These are phyloP conservation scores for Pseudofabraea citricarpa DNA, from an alignment of 2,329 filamentous ascomycete species.

Conservation along the genomic window DNA sequence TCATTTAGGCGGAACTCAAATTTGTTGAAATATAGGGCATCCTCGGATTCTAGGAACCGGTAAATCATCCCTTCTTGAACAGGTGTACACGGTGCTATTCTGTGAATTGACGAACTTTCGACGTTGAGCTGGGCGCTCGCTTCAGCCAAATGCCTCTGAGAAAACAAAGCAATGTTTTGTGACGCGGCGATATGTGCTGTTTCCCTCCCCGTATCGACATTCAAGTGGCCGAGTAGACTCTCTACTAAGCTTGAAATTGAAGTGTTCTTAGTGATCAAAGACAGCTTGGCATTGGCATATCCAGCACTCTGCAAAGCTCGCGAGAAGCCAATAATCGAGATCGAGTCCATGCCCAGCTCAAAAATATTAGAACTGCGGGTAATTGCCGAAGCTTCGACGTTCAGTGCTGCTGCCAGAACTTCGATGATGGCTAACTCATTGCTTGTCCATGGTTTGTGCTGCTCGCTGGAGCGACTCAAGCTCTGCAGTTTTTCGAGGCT, in stretches of 20 bases:
- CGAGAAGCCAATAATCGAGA: conserved; percentile 71
- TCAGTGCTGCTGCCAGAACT: conserved; percentile 40
- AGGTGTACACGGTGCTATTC: conserved; percentile 76
- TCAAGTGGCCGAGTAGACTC: conserved; percentile 19
- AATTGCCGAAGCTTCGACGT: conserved; percentile 31
- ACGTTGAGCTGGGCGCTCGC: conserved; percentile 45
- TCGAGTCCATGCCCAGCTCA: conserved; percentile 83
- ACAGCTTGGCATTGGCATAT: conserved; percentile 55
- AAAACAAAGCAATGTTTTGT: conserved; percentile 34
- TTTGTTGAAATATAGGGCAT: conserved; percentile 68
- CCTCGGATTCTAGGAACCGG: conserved; percentile 52
- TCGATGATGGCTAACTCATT: conserved; percentile 44
- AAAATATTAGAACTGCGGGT: conserved; percentile 66
- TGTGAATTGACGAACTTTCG: conserved; percentile 54
- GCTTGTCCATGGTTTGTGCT: conserved; percentile 28
- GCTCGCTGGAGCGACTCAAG: conserved; percentile 35
- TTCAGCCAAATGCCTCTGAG: conserved; percentile 23
- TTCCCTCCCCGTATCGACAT: conserved; percentile 7
- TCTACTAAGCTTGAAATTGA: conserved; percentile 40
- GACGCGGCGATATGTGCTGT: conserved; percentile 28
- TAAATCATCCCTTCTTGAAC: conserved; percentile 85
- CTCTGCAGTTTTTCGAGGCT: conserved; percentile 54
- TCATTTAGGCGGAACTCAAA: conserved; percentile 57
- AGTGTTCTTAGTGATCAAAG: conserved; percentile 61
- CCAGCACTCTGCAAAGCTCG: conserved; percentile 59